Evolutionary conservation across 2,329 filamentous ascomycete genomes (phyloP).

Genomic region (Myrmaecium sp.): DNA sequence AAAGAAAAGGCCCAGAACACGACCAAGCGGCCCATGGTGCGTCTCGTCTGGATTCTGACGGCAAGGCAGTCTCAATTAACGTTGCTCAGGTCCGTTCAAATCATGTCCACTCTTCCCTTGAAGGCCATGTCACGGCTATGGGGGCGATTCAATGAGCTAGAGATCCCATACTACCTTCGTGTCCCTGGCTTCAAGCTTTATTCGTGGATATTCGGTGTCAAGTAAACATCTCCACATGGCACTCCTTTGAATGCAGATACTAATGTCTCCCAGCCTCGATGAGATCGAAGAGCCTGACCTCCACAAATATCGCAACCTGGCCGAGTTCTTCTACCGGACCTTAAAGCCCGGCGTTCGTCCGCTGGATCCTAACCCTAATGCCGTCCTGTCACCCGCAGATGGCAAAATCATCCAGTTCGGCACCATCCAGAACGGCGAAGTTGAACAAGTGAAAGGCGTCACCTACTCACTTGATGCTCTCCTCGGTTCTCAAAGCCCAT

Average conservation of each 20-base stretch:
- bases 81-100: conserved; percentile 56
- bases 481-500: conserved; percentile 39
- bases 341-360: conserved; percentile 79
- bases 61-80: conserved; percentile 4
- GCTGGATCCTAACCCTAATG: conserved; percentile 63
- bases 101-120: conserved; percentile 83
- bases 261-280: conserved; percentile 39
- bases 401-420: conserved; percentile 86
- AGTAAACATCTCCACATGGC: conserved; percentile 26
- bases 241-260: conserved; percentile 20
- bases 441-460: conserved; percentile 97
- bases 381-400: conserved; percentile 75
- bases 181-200: conserved; percentile 86
- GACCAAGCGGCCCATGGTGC: conserved; percentile 72
- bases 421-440: conserved; percentile 78
- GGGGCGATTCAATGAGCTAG: conserved; percentile 81
- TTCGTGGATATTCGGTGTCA: conserved; percentile 79
- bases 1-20: conserved; percentile 43
- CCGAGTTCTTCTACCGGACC: conserved; percentile 91
- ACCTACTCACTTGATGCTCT: conserved; percentile 93
- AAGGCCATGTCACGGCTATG: conserved; percentile 81
- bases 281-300: conserved; percentile 83
- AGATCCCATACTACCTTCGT: conserved; percentile 73
- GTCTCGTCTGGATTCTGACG: conserved; percentile 6
- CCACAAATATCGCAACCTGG: conserved; percentile 78